Base-by-base conservation (phyloP, 169 alveolate species). In the Cardiosporidium cionae region DNA sequence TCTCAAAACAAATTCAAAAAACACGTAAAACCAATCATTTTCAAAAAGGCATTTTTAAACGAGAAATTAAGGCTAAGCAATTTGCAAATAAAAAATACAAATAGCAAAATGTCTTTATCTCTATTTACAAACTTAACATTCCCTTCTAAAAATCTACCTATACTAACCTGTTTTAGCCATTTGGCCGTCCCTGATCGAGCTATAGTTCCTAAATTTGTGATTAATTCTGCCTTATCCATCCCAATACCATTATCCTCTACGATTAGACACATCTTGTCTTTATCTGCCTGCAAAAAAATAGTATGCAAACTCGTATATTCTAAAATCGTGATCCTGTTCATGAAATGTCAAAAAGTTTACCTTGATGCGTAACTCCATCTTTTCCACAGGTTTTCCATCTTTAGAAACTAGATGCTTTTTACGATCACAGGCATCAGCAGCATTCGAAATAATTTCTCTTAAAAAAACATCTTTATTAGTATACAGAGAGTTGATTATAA, bases 351-450 rank as follows among this genome's bases (percentile, higher is more conserved):
- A 35, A 44, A 4, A 52, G 76, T 9, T 62, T 23, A 0, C 67
- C 70, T 76, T 83, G n/a, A n/a, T n/a, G n/a, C n/a, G n/a, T n/a
- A n/a, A 91, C 64, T 96, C 83, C 65, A 93, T 90, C 84, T 96
- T 96, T 78, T n/a, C n/a, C n/a, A n/a, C n/a, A n/a, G n/a, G n/a
- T n/a, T n/a, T n/a, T n/a, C 72, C 72, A 58, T 70, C 72, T 53
- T 69, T 66, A 25, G 68, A 67, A 44, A 76, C 65, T 58, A 69
- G 63, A 66, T 94, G 94, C 76, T 98, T 86, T 76, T 94, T 93
- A 89, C 96, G 96, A n/a, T 97, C 99, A 72, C 95, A 86, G 2
- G 99, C 99, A 81, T 97, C 99, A 6, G 98, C 96, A 1, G 99
- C 97, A 84, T 97, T 97, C 31, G 99, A 96, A 64, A 97, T 96